phyloP scores from a whole-genome alignment of 768 basidiomycete species.

The Suillus clintonianus region DNA sequence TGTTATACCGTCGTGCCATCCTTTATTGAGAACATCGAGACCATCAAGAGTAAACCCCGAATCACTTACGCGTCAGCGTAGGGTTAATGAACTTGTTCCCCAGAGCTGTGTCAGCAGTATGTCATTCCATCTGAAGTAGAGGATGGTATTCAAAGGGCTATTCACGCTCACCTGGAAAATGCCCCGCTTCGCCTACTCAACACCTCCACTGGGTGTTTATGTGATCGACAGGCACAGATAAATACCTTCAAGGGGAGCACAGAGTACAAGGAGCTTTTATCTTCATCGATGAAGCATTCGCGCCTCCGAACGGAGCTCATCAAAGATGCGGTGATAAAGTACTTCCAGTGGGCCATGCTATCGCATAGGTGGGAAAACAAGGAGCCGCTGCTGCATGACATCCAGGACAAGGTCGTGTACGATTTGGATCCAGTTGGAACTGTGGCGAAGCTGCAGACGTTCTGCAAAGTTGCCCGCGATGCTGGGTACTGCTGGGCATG shows the following conservation, averaged over 20 bases:
- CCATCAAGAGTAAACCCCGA: constrained; percentile 63
- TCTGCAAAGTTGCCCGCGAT: background rate
- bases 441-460: background rate
- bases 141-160: background rate
- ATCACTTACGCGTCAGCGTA: too few species aligned
- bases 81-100: too few species aligned
- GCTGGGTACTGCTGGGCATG: background rate
- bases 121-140: background rate
- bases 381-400: background rate
- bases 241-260: background rate
- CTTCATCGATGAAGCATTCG: background rate
- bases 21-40: constrained; percentile 74
- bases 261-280: background rate
- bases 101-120: background rate
- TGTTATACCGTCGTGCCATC: constrained; percentile 76
- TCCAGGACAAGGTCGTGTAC: background rate
- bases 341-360: background rate
- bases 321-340: background rate
- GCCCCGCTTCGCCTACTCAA: background rate
- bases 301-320: background rate
- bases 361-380: background rate
- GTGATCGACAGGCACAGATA: background rate
- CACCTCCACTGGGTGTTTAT: background rate
- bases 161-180: background rate
- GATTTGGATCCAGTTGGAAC: background rate